Evolutionary conservation across 2,329 filamentous ascomycete genomes (phyloP).

Genomic region (Aspergillus sp.): DNA sequence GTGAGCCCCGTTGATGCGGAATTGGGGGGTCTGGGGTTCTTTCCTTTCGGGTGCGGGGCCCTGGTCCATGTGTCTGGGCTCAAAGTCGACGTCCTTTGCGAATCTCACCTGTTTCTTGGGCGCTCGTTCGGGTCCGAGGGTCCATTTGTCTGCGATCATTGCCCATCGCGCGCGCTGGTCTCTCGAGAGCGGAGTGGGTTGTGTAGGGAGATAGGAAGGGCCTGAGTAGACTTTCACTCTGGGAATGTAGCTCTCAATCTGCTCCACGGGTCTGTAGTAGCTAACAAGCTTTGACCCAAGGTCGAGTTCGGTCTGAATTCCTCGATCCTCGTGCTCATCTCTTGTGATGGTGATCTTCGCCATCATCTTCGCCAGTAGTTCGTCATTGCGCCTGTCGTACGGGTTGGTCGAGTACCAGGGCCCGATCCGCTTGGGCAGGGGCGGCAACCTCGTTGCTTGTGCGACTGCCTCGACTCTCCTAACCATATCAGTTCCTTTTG

Average conservation of each 20-base stretch:
- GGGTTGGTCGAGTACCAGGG: not conserved
- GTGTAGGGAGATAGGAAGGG: not conserved
- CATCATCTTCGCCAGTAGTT: not conserved
- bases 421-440: not conserved
- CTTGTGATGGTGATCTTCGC: not conserved
- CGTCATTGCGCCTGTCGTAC: not conserved
- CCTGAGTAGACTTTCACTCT: not conserved
- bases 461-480: not conserved
- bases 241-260: not conserved
- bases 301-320: not conserved
- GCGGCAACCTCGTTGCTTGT: not conserved
- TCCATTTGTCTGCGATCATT: not conserved
- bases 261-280: not conserved
- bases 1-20: not conserved
- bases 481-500: not conserved
- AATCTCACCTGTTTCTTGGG: slow-evolving; percentile 3
- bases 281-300: not conserved
- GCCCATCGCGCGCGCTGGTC: not conserved
- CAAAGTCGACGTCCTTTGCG: not conserved
- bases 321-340: not conserved
- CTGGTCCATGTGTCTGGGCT: not conserved
- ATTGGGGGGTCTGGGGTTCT: not conserved
- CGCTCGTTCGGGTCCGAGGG: not conserved
- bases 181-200: not conserved
- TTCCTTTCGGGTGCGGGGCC: not conserved